A percentile compares a stretch with the other conserved stretches of the same genome.
phyloP scores from a whole-genome alignment of 2,329 filamentous ascomycete species.

The Pezicula radicicola region DNA sequence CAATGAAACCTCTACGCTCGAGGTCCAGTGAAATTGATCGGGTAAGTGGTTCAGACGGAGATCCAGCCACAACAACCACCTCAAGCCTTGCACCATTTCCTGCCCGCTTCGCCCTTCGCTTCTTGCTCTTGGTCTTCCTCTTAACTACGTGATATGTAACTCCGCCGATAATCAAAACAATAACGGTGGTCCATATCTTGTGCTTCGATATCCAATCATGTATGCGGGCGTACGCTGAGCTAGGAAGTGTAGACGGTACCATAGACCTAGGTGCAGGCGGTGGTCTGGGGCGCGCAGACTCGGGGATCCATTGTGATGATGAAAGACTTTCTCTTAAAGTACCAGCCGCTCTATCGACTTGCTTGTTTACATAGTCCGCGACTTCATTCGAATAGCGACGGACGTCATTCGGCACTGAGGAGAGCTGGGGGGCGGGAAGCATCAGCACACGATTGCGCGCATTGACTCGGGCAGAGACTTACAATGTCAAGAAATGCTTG shows the following conservation, averaged over 20 bases:
- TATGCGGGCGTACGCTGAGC: constrained; percentile 44
- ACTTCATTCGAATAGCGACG: constrained; percentile 68
- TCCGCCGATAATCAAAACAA: constrained; percentile 71
- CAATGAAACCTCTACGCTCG: constrained; percentile 87
- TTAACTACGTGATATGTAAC: constrained; percentile 43
- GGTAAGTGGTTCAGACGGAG: constrained; percentile 78
- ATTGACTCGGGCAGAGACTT: constrained; percentile 32
- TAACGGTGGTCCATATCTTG: constrained; percentile 68
- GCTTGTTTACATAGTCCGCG: constrained; percentile 76
- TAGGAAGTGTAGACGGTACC: constrained; percentile 28
- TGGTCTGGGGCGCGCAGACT: constrained; percentile 60
- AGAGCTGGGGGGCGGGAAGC: constrained; percentile 37
- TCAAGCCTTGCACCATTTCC: constrained; percentile 83
- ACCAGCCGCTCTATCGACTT: constrained; percentile 74
- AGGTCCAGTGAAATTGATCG: constrained; percentile 81
- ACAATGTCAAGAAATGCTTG: constrained; percentile 77
- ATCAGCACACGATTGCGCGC: background rate
- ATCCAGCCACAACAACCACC: constrained; percentile 85
- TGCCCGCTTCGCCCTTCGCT: constrained; percentile 74
- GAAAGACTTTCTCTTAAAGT: constrained; percentile 68
- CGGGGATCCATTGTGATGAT: constrained; percentile 69
- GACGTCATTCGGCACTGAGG: constrained; percentile 62
- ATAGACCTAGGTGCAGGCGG: constrained; percentile 32
- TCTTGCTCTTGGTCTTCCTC: constrained; percentile 57
- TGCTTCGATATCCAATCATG: constrained; percentile 72